These are phyloP conservation scores for Phialophora tarda DNA, from an alignment of 2,329 filamentous ascomycete genomes.

Conservation along the genomic window DNA sequence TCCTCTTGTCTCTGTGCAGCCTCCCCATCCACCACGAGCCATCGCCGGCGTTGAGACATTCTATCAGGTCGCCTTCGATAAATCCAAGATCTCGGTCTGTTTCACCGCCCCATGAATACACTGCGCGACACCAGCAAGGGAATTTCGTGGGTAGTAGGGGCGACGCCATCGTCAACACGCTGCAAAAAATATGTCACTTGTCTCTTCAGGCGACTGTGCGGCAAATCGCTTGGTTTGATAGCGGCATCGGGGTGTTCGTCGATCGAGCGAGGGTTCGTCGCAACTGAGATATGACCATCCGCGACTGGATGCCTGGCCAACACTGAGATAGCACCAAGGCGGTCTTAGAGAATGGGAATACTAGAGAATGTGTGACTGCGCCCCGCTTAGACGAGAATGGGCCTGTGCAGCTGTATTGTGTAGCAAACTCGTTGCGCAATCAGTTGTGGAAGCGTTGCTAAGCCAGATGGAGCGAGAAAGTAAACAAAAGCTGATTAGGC, in stretches of 20 bases:
- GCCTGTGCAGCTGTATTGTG: neutral
- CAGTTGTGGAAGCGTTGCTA: neutral
- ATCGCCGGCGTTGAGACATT: constrained; percentile 96
- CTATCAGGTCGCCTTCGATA: constrained; percentile 95
- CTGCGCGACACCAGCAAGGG: constrained; percentile 87
- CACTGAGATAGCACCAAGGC: neutral
- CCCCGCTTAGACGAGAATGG: neutral
- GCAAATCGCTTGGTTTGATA: constrained; percentile 1
- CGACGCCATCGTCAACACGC: constrained; percentile 38
- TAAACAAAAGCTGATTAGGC: constrained; percentile 1
- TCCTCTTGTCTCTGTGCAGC: constrained; percentile 83
- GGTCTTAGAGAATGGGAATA: neutral
- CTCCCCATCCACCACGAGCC: constrained; percentile 98
- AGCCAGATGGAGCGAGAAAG: constrained; percentile 5
- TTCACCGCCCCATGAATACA: constrained; percentile 95
- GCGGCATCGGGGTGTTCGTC: neutral
- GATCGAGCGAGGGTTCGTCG: neutral
- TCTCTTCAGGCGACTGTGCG: constrained; percentile 11
- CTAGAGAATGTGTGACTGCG: neutral
- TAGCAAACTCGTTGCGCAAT: constrained; percentile 2
- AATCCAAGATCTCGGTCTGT: constrained; percentile 95
- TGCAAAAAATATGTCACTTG: neutral
- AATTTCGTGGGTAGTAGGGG: constrained; percentile 73
- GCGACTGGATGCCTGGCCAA: neutral
- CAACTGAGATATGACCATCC: neutral